phyloP scores from a whole-genome alignment of 2,329 filamentous ascomycete species.

The Immersiporthe knoxdaviesiana region DNA sequence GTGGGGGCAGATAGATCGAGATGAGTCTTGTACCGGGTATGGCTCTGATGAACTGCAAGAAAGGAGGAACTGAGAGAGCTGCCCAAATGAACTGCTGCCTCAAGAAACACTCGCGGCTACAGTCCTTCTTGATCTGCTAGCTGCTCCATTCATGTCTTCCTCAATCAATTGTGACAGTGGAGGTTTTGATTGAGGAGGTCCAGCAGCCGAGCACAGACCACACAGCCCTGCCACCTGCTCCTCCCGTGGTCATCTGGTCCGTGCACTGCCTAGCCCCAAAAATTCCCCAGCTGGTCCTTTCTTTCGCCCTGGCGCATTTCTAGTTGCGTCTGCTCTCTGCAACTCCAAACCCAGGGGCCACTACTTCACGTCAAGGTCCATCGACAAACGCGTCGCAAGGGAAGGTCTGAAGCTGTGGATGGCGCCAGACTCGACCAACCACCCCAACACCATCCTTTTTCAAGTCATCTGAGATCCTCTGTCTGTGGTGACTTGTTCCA shows the following conservation, averaged over 20 bases:
- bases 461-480: neutral
- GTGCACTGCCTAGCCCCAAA: constrained; percentile 19
- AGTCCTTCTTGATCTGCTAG: neutral
- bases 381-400: constrained; percentile 20
- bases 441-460: neutral
- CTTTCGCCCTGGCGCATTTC: constrained; percentile 16
- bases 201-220: neutral
- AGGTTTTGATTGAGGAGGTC: neutral
- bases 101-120: neutral
- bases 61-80: neutral
- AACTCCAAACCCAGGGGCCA: constrained; percentile 7
- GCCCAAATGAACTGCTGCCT: no score
- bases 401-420: constrained; percentile 5
- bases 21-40: neutral
- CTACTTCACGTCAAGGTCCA: constrained; percentile 13
- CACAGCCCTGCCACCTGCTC: neutral
- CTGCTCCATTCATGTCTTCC: neutral
- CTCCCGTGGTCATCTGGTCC: neutral
- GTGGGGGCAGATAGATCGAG: neutral
- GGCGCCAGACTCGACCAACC: constrained; percentile 2
- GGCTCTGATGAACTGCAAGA: neutral
- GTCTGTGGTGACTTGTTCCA: neutral
- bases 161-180: neutral
- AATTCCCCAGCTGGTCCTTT: constrained; percentile 19
- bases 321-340: constrained; percentile 13